Base-by-base conservation (phyloP, 1,284 basidiomycete species). In the Ceratobasidium sp. region DNA sequence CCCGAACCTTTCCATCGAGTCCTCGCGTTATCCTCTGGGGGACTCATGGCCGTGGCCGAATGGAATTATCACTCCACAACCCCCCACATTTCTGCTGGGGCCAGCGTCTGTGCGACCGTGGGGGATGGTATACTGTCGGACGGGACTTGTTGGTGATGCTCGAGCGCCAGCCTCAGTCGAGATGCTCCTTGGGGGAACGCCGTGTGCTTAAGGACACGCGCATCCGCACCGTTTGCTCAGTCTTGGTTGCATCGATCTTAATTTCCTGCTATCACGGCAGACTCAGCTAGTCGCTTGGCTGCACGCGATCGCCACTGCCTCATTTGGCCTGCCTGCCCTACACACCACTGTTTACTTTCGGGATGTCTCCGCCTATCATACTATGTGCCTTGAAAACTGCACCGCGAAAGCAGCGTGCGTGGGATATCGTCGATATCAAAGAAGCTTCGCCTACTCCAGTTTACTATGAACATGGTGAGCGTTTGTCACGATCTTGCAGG, bases 381-480 rank as follows among this genome's bases (percentile, higher is more conserved):
- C 46, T 71, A 41, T 71, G 66, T 58, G 34, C 66, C 8, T 13
- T 59, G 53, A 59, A 59, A 58, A 71, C 66, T n/a, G 54, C 66
- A 31, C 54, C 53, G 9, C 39, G 66, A 71, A 71, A 71, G 41
- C 66, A 71, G 41, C 66, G 66, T n/a, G 66, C 39, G 39, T 71
- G 54, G 66, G 39, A 71, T 48, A 53, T 59, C 29, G 66, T 71
- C 1, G 54, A 58, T 34, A 48, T 58, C 24, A 53, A n/a, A 31
- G 66, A 71, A 53, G 66, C 66, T 19, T 71, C 54, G 19, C 54
- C 54, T 7, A 59, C 41, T 29, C 66, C 66, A 2, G 49, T 71
- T 48, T 71, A 71, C 41, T 71, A 71, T 27, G 66, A 71, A n/a
- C 46, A 71, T 59, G 66, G 66, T 71, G 54, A 71, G 54, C 59